Evolutionary conservation across 257 asterid species (phyloP), one percentile per base, ranked within the genome.

Genomic region (Nicotiana sylvestris): DNA sequence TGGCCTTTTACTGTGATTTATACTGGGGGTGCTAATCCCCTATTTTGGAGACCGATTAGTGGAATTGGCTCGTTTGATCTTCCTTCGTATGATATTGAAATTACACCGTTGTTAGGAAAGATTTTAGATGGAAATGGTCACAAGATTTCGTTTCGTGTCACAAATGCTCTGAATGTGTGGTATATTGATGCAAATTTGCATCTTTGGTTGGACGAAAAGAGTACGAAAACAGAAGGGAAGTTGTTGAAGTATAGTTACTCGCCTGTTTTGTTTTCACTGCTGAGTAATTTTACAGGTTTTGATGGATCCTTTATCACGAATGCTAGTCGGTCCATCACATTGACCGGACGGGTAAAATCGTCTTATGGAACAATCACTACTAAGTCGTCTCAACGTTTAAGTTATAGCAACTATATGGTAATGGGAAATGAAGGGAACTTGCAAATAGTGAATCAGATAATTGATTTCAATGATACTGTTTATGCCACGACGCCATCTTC

Each of bases 1-100:
- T 93, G 97, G 95, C 98, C 98, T 27, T 92, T 92, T 81, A 91
- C 97, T 0, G 97, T 95, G 84, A 85, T 95, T 68, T 95, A 88
- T 84, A 93, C 97, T 0, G 98, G 98, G 2, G 98, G 97, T 3
- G 87, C 87, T 1, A 93, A 95, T 82, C 97, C 98, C 56, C 89
- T 93, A 10, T 32, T 95, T 81, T 95, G 98, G 98, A 87, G 93
- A 74, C 98, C 97, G 0, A 93, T 95, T 17, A 84, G 94, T 6
- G 97, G 88, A 4, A 92, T 95, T 78, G 98, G 97, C 9, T 95
- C 97, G 1, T 95, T 93, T 32, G 91, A 93, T 86, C 90, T 92
- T 82, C 97, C 96, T 58, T 84, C 97, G 4, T 93, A 92, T 70
- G 92, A 95, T 51, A 89, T 95, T 32, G 97, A 95, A 77, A 82